Evolutionary conservation across 768 basidiomycete genomes (phyloP).

Genomic region (Russula sp.): DNA sequence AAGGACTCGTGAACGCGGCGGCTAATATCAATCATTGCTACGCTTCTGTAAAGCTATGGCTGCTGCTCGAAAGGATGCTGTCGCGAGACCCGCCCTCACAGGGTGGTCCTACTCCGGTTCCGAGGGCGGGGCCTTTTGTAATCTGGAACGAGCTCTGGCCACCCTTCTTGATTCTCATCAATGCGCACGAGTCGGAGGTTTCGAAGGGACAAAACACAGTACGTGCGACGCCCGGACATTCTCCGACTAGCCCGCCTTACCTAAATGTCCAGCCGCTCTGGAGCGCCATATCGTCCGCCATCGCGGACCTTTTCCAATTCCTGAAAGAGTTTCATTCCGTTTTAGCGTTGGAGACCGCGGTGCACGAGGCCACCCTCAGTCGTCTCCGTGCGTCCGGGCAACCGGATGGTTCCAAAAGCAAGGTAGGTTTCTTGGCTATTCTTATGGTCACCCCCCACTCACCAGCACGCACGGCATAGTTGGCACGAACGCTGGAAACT

Average conservation of each 20-base stretch:
- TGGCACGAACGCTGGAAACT: conserved; percentile 47
- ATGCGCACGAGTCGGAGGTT: conserved; percentile 44
- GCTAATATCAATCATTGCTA: conserved; percentile 59
- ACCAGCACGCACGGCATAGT: conserved; percentile 33
- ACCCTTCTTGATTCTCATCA: conserved; percentile 51
- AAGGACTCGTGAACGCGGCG: conserved; percentile 43
- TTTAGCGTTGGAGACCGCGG: conserved; percentile 48
- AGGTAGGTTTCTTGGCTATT: not conserved
- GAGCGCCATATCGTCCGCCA: conserved; percentile 50
- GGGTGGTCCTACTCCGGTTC: conserved; percentile 3
- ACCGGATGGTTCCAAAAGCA: conserved; percentile 35
- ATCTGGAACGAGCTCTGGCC: conserved; percentile 81
- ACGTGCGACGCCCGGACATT: conserved; percentile 7
- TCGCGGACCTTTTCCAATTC: conserved; percentile 62
- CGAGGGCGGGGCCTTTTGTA: conserved; percentile 31
- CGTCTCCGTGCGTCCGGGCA: conserved; percentile 42
- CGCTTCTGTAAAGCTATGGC: conserved; percentile 64
- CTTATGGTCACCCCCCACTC: conserved; percentile 1
- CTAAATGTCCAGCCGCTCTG: conserved; percentile 41
- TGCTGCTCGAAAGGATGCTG: conserved; percentile 46
- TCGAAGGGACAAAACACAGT: conserved; percentile 34
- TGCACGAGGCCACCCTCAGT: conserved; percentile 45
- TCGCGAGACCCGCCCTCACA: conserved; percentile 8
- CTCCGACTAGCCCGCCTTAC: not conserved
- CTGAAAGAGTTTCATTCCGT: conserved; percentile 49